These are phyloP conservation scores for Leishmania martiniquensis DNA, from an alignment of 208 protist species.

Conservation along the genomic window DNA sequence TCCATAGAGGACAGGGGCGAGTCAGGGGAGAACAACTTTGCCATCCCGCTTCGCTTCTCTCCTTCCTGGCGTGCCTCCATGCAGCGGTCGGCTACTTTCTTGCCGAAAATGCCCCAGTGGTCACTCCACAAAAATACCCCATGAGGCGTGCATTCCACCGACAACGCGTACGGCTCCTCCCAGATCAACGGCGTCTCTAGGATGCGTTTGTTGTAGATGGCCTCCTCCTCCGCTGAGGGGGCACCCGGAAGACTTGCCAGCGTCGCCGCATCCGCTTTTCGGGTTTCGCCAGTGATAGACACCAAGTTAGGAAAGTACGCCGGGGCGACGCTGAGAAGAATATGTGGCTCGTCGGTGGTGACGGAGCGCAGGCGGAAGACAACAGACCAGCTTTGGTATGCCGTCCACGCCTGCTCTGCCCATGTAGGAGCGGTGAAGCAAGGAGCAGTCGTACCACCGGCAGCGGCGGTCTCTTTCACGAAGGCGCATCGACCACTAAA, in stretches of 20 bases:
- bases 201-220: constrained; percentile 55
- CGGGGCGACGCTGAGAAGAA: constrained; percentile 74
- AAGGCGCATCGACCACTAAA: constrained; percentile 72
- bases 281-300: constrained; percentile 18
- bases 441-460: not conserved
- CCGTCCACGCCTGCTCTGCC: constrained; percentile 23
- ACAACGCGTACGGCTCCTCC: constrained; percentile 73
- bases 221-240: constrained; percentile 44
- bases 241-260: constrained; percentile 15
- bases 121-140: constrained; percentile 82
- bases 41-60: not conserved
- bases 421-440: not conserved
- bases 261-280: constrained; percentile 15
- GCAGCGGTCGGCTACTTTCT: constrained; percentile 27
- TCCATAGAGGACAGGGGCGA: not conserved
- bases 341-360: constrained; percentile 45
- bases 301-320: constrained; percentile 51
- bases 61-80: constrained; percentile 5
- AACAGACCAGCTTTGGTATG: constrained; percentile 56
- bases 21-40: not conserved
- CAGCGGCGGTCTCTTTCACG: not conserved
- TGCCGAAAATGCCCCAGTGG: constrained; percentile 58
- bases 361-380: constrained; percentile 45
- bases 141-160: constrained; percentile 55
- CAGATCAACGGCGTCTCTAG: constrained; percentile 84